Evolutionary conservation across 1,284 basidiomycete species (phyloP).

Genomic region (Nidula niveotomentosa): DNA sequence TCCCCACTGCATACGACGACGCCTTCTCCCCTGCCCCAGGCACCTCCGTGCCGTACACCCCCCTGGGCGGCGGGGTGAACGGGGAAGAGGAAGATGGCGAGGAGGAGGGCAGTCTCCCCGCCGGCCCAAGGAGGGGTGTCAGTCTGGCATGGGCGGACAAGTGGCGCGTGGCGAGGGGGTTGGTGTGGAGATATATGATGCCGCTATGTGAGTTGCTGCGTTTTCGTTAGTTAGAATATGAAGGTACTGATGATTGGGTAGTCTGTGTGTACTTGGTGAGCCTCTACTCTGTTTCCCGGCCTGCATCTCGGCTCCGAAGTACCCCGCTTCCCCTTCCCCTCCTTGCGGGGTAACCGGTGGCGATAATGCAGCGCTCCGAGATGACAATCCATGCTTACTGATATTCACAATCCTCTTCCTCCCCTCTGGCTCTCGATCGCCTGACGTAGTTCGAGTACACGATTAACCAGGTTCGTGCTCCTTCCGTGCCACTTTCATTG

Average conservation of each 20-base stretch:
- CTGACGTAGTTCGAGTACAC: slow-evolving; percentile 80
- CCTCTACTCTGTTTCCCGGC: slow-evolving; percentile 11
- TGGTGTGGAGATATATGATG: slow-evolving; percentile 78
- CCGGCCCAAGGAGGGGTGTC: slow-evolving; percentile 36
- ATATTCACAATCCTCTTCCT: too few species aligned
- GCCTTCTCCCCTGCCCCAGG: slow-evolving; percentile 24
- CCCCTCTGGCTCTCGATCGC: too few species aligned
- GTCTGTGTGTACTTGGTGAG: slow-evolving; percentile 76
- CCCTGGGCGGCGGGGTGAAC: slow-evolving; percentile 37
- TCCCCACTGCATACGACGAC: slow-evolving; percentile 35
- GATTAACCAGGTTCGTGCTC: slow-evolving; percentile 72
- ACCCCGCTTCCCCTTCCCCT: too few species aligned
- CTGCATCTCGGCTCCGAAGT: too few species aligned
- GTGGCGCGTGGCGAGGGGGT: slow-evolving; percentile 70
- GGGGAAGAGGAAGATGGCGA: slow-evolving; percentile 39
- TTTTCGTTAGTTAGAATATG: not conserved
- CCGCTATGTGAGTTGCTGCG: slow-evolving; percentile 65
- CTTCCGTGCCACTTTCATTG: too few species aligned
- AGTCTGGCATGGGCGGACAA: slow-evolving; percentile 71
- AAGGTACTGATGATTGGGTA: slow-evolving; percentile 23
- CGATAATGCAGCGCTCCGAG: too few species aligned
- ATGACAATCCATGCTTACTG: too few species aligned
- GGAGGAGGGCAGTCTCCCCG: slow-evolving; percentile 32
- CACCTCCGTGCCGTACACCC: slow-evolving; percentile 47
- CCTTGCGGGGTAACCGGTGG: too few species aligned